These are phyloP conservation scores for Plasmodium malariae DNA, from an alignment of 169 alveolate genomes.

Conservation along the genomic window DNA sequence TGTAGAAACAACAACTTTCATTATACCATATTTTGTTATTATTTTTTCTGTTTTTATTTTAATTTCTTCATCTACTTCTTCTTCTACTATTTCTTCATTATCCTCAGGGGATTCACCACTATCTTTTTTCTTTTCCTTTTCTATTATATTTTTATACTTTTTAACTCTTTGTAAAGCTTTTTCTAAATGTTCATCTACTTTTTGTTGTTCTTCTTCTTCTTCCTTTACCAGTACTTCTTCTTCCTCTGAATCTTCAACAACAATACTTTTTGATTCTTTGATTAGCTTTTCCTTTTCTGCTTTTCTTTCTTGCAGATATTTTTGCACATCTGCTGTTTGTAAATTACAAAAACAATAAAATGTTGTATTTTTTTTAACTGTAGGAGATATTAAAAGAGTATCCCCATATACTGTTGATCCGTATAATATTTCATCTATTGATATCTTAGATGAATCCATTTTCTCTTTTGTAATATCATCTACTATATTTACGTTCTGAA, in stretches of 20 bases:
- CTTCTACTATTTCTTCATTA: not conserved
- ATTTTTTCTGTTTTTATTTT: not conserved
- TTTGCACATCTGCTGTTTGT: not conserved
- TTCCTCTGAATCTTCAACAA: not conserved
- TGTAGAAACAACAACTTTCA: slow-evolving; percentile 36
- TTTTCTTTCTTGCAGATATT: not conserved
- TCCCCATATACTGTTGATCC: slow-evolving; percentile 51
- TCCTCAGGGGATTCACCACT: not conserved
- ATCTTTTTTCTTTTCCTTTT: not conserved
- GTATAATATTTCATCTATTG: slow-evolving; percentile 25
- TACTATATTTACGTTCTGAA: slow-evolving; percentile 13
- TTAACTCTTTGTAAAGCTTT: slow-evolving; percentile 36
- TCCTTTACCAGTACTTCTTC: not conserved
- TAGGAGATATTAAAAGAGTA: slow-evolving; percentile 46
- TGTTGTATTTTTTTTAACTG: slow-evolving; percentile 2
- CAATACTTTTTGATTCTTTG: not conserved
- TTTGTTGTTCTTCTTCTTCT: not conserved
- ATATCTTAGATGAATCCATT: slow-evolving; percentile 1
- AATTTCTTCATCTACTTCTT: not conserved
- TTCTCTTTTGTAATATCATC: not conserved
- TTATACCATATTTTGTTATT: slow-evolving; percentile 36
- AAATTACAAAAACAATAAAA: slow-evolving; percentile 59
- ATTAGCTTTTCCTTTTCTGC: not conserved
- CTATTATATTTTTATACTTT: slow-evolving; percentile 14
- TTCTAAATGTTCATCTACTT: not conserved